These are phyloP conservation scores for Fusarium sulawesiense DNA, from an alignment of 2,329 filamentous ascomycete genomes.

Conservation along the genomic window DNA sequence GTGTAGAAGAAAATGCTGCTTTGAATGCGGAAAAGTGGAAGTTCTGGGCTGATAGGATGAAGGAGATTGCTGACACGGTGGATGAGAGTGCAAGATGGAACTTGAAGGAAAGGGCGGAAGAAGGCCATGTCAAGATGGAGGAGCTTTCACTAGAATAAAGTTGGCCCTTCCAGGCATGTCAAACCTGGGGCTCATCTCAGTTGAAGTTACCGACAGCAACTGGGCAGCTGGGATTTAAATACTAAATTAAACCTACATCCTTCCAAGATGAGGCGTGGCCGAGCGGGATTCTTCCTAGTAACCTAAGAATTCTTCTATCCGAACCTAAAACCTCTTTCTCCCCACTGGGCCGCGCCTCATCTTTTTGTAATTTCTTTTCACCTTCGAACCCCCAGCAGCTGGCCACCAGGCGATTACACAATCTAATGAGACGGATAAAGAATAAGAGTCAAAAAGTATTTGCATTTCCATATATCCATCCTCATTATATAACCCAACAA, in stretches of 20 bases:
- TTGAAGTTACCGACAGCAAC: neutral
- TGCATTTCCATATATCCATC: no score
- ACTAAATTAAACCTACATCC: neutral
- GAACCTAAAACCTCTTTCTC: neutral
- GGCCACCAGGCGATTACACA: no score
- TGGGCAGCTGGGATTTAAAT: neutral
- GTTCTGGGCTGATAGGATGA: neutral
- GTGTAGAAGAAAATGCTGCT: neutral
- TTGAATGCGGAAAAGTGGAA: neutral
- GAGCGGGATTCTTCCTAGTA: neutral
- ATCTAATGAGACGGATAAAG: no score
- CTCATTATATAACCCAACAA: no score
- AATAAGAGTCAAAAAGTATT: no score
- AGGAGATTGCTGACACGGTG: neutral
- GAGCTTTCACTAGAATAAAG: neutral
- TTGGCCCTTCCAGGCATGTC: neutral
- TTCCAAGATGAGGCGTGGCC: neutral
- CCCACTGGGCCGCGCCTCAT: neutral
- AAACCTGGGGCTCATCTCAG: neutral
- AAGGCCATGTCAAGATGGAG: conserved; percentile 12
- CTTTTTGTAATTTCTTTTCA: neutral
- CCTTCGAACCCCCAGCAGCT: neutral
- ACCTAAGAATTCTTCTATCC: neutral
- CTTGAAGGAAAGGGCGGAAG: neutral
- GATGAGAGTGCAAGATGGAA: neutral